A percentile compares a stretch with the other conserved stretches of the same genome.
These are phyloP conservation scores for Annulohypoxylon nitens DNA, from an alignment of 495 filamentous ascomycete species.

Conservation along the genomic window DNA sequence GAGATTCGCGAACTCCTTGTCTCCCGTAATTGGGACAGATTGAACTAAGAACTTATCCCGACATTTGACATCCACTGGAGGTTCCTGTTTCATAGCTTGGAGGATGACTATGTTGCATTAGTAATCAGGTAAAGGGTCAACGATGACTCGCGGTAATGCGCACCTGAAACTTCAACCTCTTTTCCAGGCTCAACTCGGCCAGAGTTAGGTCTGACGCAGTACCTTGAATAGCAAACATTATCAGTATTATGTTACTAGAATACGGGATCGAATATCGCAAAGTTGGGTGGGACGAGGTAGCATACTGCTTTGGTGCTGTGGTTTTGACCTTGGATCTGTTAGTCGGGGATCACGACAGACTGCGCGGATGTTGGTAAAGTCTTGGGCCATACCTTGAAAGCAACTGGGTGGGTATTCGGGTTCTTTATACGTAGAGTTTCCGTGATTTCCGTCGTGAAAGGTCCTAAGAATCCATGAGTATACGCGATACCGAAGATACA, in stretches of 20 bases:
- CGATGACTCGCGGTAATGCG: constrained; percentile 43
- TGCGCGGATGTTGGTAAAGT: constrained; percentile 10
- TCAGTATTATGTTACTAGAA: constrained; percentile 44
- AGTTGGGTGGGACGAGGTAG: constrained; percentile 27
- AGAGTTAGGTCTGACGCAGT: constrained; percentile 97
- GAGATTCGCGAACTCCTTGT: constrained; percentile 85
- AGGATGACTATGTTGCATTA: constrained; percentile 76
- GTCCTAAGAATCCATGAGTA: constrained; percentile 70
- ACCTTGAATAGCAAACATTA: constrained; percentile 65
- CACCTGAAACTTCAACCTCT: constrained; percentile 93
- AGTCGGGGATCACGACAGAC: constrained; percentile 19
- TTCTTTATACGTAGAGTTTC: constrained; percentile 87
- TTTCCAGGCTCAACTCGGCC: constrained; percentile 91
- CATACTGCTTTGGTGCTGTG: constrained; percentile 98
- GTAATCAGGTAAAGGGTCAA: constrained; percentile 23
- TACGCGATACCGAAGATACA: constrained; percentile 6
- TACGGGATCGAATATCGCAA: constrained; percentile 14
- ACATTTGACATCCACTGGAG: constrained; percentile 85
- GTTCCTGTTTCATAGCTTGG: constrained; percentile 97
- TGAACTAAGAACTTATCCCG: constrained; percentile 99
- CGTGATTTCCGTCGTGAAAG: constrained; percentile 91
- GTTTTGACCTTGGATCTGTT: constrained; percentile 85
- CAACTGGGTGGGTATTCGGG: constrained; percentile 80
- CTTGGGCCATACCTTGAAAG: constrained; percentile 84
- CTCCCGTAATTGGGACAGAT: constrained; percentile 84